Base-by-base conservation (phyloP, 148 eudicot genomes). In the Diospyros kaki region DNA sequence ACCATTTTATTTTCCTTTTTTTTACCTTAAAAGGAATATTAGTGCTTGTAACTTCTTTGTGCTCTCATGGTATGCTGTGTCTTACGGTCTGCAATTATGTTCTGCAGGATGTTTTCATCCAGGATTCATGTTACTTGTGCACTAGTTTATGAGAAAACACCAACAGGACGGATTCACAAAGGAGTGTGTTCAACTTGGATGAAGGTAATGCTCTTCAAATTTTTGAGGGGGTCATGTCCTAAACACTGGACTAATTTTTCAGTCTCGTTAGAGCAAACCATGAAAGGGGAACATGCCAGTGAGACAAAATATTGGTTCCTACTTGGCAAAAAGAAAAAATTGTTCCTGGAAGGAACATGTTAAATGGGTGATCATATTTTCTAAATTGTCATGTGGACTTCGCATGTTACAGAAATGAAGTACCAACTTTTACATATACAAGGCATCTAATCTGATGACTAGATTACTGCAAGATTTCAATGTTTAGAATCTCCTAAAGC, bases 161-260 rank as follows among this genome's bases (percentile, higher is more conserved):
- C 96, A 8, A 82, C 91, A 6, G 99, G 99, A 55, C 75, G 97
- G 77, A 83, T 95, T 83, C 97, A 95, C 78, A 93, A 89, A 81
- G 98, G 98, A 82, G 78, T 95, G 60, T 95, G 98, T 70, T 95
- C 98, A 76, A 95, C 97, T 80, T 95, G 98, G 98, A 95, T 95
- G 92, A 95, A 92, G 98, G 98, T 95, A 85, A 38, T 77, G 10
- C 2, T 45, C 7, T 39, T n/a, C n/a, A n/a, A n/a, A 6, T 12
- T 4, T 50, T 8, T 17, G 51, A 15, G n/a, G 6, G 1, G 28
- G 44, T 18, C n/a, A 10, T 42, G 46, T 71, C 63, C n/a, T 56
- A 13, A 42, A 8, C 5, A 12, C 11, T 43, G 41, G 65, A 12
- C 50, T 10, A 58, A 62, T 50, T 3, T 53, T 18, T 38, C 50